Percentiles rank a stretch among this genome's conserved stretches.
These are phyloP conservation scores for Lupinus albus DNA, from an alignment of 306 rosid species.

Conservation along the genomic window DNA sequence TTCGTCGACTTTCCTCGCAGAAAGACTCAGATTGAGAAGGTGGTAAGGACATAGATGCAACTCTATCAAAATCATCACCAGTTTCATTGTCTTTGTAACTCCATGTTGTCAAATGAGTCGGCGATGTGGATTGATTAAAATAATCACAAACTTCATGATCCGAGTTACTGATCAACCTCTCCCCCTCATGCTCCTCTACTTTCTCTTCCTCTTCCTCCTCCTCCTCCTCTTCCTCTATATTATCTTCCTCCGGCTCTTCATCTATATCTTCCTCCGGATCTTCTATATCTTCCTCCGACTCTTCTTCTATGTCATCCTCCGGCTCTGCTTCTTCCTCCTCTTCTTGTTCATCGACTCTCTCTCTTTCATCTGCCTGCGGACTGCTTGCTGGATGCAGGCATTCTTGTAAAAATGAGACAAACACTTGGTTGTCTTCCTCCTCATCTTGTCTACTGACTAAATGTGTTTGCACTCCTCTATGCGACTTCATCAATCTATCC, in stretches of 20 bases:
- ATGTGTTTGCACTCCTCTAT: slow-evolving; percentile 53
- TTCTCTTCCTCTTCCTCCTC: slow-evolving; percentile 22
- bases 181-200: slow-evolving; percentile 42
- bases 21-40: slow-evolving; percentile 48
- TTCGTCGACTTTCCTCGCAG: slow-evolving; percentile 32
- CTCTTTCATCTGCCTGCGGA: slow-evolving; percentile 37
- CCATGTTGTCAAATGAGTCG: slow-evolving; percentile 53
- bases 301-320: slow-evolving; percentile 8
- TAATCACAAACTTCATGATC: slow-evolving; percentile 54
- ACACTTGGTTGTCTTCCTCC: slow-evolving; percentile 42
- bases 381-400: slow-evolving; percentile 16
- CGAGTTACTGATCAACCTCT: slow-evolving; percentile 48
- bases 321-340: slow-evolving; percentile 14
- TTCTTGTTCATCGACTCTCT: slow-evolving; percentile 35
- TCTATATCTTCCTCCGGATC: slow-evolving; percentile 4
- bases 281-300: slow-evolving; percentile 3
- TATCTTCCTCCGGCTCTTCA: slow-evolving; percentile 37
- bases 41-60: slow-evolving; percentile 53
- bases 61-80: slow-evolving; percentile 60
- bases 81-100: slow-evolving; percentile 68
- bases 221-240: slow-evolving; percentile 19
- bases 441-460: slow-evolving; percentile 38
- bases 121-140: slow-evolving; percentile 55
- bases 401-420: slow-evolving; percentile 42
- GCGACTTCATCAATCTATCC: slow-evolving; percentile 72